phyloP scores from a whole-genome alignment of 139 green algal species.

The Tetratostichococcus sp. region DNA sequence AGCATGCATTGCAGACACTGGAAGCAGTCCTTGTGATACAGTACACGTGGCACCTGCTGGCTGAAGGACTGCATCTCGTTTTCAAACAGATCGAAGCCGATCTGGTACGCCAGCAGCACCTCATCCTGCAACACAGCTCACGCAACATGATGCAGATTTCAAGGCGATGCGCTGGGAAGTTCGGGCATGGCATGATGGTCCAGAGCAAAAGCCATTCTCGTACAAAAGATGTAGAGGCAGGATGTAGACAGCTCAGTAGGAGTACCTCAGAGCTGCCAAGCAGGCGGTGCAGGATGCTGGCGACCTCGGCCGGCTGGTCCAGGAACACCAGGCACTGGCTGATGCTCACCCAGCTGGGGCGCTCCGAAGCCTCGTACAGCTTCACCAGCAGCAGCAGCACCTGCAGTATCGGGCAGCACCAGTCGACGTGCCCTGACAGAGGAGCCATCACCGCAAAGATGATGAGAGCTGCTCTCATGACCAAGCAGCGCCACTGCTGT shows the following conservation, averaged over 20 bases:
- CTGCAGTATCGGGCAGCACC: constrained; percentile 22
- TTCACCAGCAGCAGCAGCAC: constrained; percentile 78
- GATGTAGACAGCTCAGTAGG: too few species aligned
- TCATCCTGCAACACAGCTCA: constrained; percentile 42
- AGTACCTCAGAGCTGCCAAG: constrained; percentile 58
- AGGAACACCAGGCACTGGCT: constrained; percentile 92
- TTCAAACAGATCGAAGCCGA: constrained; percentile 96
- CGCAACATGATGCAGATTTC: background rate
- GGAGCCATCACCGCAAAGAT: too few species aligned
- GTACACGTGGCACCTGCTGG: constrained; percentile 39
- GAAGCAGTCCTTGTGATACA: too few species aligned
- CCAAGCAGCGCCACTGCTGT: background rate
- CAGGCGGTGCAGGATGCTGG: constrained; percentile 76
- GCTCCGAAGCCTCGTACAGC: constrained; percentile 57
- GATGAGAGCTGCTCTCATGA: too few species aligned
- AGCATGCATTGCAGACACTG: too few species aligned
- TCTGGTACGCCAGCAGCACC: constrained; percentile 88
- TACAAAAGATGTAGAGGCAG: too few species aligned
- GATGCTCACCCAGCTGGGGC: constrained; percentile 79
- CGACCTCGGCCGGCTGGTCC: constrained; percentile 75
- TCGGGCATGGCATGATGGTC: background rate
- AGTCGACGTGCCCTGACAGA: background rate
- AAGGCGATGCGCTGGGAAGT: too few species aligned
- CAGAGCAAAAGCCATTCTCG: too few species aligned
- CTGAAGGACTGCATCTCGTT: constrained; percentile 93